Percentiles rank a stretch among this genome's conserved stretches.
phyloP scores from a whole-genome alignment of 1,284 basidiomycete species.

The Exobasidium cylindrosporum region DNA sequence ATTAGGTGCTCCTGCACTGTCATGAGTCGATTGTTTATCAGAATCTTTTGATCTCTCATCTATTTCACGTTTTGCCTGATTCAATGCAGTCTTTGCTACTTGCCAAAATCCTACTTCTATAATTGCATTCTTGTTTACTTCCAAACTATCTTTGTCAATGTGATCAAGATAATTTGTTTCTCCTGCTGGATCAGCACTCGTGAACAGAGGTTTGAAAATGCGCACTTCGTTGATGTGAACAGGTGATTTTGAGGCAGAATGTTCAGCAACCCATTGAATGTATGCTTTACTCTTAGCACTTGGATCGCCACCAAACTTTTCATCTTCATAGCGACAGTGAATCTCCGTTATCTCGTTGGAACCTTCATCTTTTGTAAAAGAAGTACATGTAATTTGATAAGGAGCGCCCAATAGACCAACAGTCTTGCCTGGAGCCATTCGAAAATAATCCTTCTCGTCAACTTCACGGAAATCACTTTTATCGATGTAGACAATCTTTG shows the following conservation, averaged over 20 bases:
- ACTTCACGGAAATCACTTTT: constrained; percentile 86
- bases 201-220: constrained; percentile 90
- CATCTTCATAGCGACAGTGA: constrained; percentile 68
- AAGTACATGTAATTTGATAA: constrained; percentile 86
- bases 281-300: constrained; percentile 85
- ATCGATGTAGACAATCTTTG: constrained; percentile 88
- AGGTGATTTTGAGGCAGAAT: constrained; percentile 70
- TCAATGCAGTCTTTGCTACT: constrained; percentile 70
- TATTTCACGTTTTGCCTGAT: constrained; percentile 68
- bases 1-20: constrained; percentile 25
- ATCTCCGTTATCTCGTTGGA: constrained; percentile 67
- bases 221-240: constrained; percentile 83
- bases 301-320: constrained; percentile 43
- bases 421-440: constrained; percentile 92
- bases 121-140: constrained; percentile 74
- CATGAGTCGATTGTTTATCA: constrained; percentile 21
- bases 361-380: constrained; percentile 70
- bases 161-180: constrained; percentile 71
- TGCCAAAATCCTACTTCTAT: constrained; percentile 87
- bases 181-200: constrained; percentile 81
- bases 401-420: constrained; percentile 97
- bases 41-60: constrained; percentile 60
- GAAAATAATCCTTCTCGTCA: constrained; percentile 94
- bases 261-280: constrained; percentile 96
- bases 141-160: constrained; percentile 74